Conservation (phyloP, 225 moss, liverwort and hornwort genomes). For the Anthoceros angustus region DNA sequence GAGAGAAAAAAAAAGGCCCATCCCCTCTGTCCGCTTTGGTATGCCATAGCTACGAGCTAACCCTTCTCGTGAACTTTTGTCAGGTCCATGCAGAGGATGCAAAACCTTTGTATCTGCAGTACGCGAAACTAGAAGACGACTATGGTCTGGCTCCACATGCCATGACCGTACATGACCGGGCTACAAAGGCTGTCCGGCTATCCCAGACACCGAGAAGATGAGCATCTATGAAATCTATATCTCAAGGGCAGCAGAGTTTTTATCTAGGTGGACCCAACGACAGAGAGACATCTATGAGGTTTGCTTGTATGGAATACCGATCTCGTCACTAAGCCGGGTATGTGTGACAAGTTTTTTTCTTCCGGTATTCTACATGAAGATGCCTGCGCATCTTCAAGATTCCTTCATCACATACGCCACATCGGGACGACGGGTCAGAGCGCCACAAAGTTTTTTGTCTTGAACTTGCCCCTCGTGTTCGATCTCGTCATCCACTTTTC, state of each 20-base stretch:
- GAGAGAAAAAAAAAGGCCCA: no score
- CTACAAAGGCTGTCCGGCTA: constrained; percentile 92
- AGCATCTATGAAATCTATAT: constrained; percentile 84
- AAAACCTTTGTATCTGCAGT: constrained; percentile 82
- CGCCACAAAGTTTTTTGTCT: no score
- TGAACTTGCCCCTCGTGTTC: no score
- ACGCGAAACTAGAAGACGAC: constrained; percentile 90
- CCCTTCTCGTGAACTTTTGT: not conserved
- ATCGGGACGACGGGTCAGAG: no score
- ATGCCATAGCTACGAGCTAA: not conserved
- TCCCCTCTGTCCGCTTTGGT: no score
- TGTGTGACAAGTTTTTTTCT: no score
- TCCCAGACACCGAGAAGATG: constrained; percentile 66
- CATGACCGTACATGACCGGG: constrained; percentile 76
- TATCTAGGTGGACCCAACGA: constrained; percentile 75
- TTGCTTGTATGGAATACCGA: no score
- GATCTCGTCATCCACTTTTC: no score
- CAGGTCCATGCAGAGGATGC: constrained; percentile 90
- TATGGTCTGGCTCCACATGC: constrained; percentile 83
- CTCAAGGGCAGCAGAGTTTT: constrained; percentile 76
- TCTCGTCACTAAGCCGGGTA: no score
- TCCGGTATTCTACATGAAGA: no score
- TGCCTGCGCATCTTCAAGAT: no score
- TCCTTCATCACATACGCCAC: no score
- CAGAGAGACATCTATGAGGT: constrained; percentile 96